Evolutionary conservation across 371 early-diverging fungal species (phyloP).

Genomic region (Chytridiales sp.): DNA sequence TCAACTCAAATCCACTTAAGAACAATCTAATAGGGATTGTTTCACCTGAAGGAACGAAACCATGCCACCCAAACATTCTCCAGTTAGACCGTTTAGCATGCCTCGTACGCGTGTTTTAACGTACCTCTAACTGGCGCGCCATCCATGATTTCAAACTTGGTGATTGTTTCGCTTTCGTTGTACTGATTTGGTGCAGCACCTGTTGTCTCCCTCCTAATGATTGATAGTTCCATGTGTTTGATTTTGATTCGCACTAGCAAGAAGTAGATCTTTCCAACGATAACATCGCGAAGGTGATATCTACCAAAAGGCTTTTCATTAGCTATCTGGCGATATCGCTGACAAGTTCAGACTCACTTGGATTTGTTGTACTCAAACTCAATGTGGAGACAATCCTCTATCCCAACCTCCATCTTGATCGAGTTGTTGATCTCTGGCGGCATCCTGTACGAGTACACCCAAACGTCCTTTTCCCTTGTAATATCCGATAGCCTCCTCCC

Average conservation of each 20-base stretch:
- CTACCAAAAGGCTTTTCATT: slow-evolving; percentile 12
- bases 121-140: slow-evolving; percentile 93
- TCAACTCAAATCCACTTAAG: slow-evolving; percentile 94
- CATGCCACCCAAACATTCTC: no score
- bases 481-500: slow-evolving; percentile 75
- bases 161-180: slow-evolving; percentile 96
- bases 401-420: slow-evolving; percentile 96
- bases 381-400: slow-evolving; percentile 93
- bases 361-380: slow-evolving; percentile 95
- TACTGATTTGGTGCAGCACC: slow-evolving; percentile 94
- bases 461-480: slow-evolving; percentile 68
- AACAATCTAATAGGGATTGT: slow-evolving; percentile 97
- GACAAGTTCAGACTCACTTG: slow-evolving; percentile 53
- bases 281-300: slow-evolving; percentile 96
- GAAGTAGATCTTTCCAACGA: slow-evolving; percentile 98
- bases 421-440: slow-evolving; percentile 81
- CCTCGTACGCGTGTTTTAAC: no score
- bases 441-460: slow-evolving; percentile 87
- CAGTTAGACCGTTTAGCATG: no score
- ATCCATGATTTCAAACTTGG: slow-evolving; percentile 99
- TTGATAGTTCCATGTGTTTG: slow-evolving; percentile 97
- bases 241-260: slow-evolving; percentile 98
- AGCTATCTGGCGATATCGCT: neutral
- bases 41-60: slow-evolving; percentile 62
- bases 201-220: slow-evolving; percentile 95